A percentile compares a stretch with the other conserved stretches of the same genome.
Evolutionary conservation across 768 basidiomycete genomes (phyloP).

Genomic region (Boletus speciosus): DNA sequence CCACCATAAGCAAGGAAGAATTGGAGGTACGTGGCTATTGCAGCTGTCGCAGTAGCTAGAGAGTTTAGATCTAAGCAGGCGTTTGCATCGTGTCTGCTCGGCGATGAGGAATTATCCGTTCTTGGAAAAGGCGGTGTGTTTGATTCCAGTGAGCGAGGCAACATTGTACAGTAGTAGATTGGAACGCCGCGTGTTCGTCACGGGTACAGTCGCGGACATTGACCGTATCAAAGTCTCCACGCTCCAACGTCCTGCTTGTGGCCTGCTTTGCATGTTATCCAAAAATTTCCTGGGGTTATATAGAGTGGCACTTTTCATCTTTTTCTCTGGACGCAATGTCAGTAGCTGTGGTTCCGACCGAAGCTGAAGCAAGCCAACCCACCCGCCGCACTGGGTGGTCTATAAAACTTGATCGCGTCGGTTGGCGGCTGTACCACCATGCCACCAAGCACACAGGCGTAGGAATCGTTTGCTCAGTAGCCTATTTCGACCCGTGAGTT

Average conservation of each 20-base stretch:
- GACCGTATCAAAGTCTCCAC: too few species aligned
- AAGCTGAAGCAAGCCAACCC: slow-evolving; percentile 3
- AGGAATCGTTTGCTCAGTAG: slow-evolving; percentile 84
- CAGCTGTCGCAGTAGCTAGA: not conserved
- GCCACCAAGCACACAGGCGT: slow-evolving; percentile 68
- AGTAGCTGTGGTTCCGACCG: not conserved
- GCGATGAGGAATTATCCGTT: slow-evolving; percentile 32
- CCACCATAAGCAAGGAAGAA: slow-evolving; percentile 12
- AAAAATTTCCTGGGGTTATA: not conserved
- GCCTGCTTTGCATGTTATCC: slow-evolving; percentile 4
- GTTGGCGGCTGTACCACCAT: slow-evolving; percentile 43
- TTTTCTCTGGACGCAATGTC: slow-evolving; percentile 13
- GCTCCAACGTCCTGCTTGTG: not conserved
- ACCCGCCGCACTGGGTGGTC: slow-evolving; percentile 15
- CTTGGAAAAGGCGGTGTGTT: slow-evolving; percentile 30
- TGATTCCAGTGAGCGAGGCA: slow-evolving; percentile 17
- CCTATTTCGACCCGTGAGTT: slow-evolving; percentile 83
- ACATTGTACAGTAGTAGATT: not conserved
- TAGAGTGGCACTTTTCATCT: not conserved
- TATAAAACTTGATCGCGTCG: slow-evolving; percentile 19
- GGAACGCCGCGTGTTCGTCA: too few species aligned
- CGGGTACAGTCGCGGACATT: too few species aligned
- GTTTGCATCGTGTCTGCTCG: slow-evolving; percentile 38
- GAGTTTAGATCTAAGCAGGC: slow-evolving; percentile 13
- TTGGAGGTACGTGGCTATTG: slow-evolving; percentile 18